A percentile compares a stretch with the other conserved stretches of the same genome.
Conservation (phyloP, 176 grass and related monocot genomes). For the Bonia amplexicaulis region DNA sequence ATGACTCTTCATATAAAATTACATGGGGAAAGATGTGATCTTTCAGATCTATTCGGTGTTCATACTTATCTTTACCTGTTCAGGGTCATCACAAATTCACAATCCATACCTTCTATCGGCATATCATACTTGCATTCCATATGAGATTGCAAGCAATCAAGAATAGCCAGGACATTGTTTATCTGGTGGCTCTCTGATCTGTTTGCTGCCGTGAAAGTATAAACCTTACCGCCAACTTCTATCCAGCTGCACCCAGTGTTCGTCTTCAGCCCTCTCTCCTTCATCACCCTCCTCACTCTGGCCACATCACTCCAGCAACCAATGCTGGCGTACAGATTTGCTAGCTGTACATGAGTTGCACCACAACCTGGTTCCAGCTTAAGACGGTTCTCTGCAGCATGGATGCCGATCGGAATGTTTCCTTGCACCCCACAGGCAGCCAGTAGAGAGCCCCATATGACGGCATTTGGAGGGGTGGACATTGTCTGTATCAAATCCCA, state of each 20-base stretch:
- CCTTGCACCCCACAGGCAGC: conserved; percentile 44
- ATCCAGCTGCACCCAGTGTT: conserved; percentile 60
- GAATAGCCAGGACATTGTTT: conserved; percentile 22
- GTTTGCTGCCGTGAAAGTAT: conserved; percentile 42
- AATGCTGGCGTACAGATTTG: conserved; percentile 50
- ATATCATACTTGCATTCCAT: conserved; percentile 34
- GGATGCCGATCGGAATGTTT: conserved; percentile 28
- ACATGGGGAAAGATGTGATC: neutral
- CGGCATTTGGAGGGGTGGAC: conserved; percentile 33
- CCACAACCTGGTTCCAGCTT: conserved; percentile 49
- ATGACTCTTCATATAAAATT: conserved; percentile 4
- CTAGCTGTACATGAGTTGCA: conserved; percentile 50
- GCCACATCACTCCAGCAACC: conserved; percentile 45
- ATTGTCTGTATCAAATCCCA: conserved; percentile 42
- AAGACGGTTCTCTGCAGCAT: conserved; percentile 45
- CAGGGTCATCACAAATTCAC: neutral
- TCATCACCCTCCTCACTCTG: conserved; percentile 51
- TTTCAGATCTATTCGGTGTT: neutral
- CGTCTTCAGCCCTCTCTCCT: conserved; percentile 38
- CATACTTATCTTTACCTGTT: neutral
- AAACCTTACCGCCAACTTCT: conserved; percentile 45
- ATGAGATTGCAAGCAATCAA: conserved; percentile 43
- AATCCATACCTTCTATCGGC: conserved; percentile 4
- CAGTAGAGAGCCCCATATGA: conserved; percentile 59
- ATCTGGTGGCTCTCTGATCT: conserved; percentile 38